A percentile compares a stretch with the other conserved stretches of the same genome.
phyloP scores from a whole-genome alignment of 352 stramenopile species.

The Phytophthora tentaculata region DNA sequence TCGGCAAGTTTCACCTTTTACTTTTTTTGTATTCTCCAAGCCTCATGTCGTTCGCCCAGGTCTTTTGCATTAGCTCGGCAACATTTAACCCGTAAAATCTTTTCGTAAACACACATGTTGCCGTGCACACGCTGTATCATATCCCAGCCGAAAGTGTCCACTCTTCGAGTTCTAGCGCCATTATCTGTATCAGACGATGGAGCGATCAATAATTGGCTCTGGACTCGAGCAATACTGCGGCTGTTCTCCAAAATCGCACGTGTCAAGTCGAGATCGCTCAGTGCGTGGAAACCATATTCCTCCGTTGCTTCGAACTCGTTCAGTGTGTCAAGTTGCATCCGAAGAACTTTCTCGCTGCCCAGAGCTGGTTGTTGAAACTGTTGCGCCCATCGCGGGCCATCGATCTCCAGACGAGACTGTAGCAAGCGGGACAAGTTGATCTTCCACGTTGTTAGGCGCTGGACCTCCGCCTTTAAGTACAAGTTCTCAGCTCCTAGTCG shows the following conservation, averaged over 20 bases:
- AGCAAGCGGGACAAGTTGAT: slow-evolving; percentile 38
- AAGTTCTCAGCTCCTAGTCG: slow-evolving; percentile 53
- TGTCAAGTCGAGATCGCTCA: slow-evolving; percentile 39
- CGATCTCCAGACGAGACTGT: slow-evolving; percentile 23
- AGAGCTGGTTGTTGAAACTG: slow-evolving; percentile 29
- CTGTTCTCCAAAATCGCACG: slow-evolving; percentile 41
- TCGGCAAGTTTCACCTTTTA: slow-evolving; percentile 46
- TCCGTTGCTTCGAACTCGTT: slow-evolving; percentile 33
- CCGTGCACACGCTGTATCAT: slow-evolving; percentile 40
- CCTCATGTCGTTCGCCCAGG: slow-evolving; percentile 49
- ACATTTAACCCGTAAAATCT: slow-evolving; percentile 39
- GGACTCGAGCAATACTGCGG: slow-evolving; percentile 32
- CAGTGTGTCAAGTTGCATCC: slow-evolving; percentile 23
- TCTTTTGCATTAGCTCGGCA: slow-evolving; percentile 40
- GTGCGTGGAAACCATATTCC: slow-evolving; percentile 40
- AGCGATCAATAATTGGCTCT: slow-evolving; percentile 25
- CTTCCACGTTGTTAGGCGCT: slow-evolving; percentile 43
- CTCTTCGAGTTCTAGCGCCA: slow-evolving; percentile 17
- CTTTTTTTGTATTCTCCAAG: slow-evolving; percentile 42
- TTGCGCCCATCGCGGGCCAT: slow-evolving; percentile 23
- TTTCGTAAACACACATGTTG: slow-evolving; percentile 48
- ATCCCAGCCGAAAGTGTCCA: slow-evolving; percentile 45
- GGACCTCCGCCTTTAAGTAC: slow-evolving; percentile 44
- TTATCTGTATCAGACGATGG: slow-evolving; percentile 27
- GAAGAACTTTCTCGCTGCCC: slow-evolving; percentile 9